Percentiles rank a stretch among this genome's conserved stretches.
phyloP scores from a whole-genome alignment of 257 asterid species.

The Scutellaria galericulata region DNA sequence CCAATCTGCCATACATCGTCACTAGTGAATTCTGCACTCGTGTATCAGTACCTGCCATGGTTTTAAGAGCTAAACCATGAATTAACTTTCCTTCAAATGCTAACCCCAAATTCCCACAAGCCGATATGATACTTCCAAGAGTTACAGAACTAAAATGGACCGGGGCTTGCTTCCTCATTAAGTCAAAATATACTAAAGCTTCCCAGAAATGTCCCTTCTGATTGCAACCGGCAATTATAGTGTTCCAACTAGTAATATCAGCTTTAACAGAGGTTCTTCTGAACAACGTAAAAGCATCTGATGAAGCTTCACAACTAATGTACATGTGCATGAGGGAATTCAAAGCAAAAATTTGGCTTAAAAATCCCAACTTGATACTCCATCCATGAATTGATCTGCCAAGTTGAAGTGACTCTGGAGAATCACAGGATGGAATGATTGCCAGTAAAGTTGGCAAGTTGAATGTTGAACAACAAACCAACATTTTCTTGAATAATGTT shows the following conservation, averaged over 20 bases:
- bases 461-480: slow-evolving; percentile 37
- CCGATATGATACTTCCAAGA: slow-evolving; percentile 53
- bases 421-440: slow-evolving; percentile 60
- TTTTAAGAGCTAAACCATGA: slow-evolving; percentile 62
- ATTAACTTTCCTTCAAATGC: slow-evolving; percentile 45
- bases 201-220: slow-evolving; percentile 51
- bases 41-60: slow-evolving; percentile 39
- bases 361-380: slow-evolving; percentile 65
- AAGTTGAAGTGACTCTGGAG: slow-evolving; percentile 48
- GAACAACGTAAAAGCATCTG: slow-evolving; percentile 56
- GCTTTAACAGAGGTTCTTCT: slow-evolving; percentile 31
- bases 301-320: slow-evolving; percentile 51
- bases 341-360: slow-evolving; percentile 42
- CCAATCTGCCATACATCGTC: slow-evolving; percentile 74
- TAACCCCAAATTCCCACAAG: slow-evolving; percentile 67
- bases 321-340: slow-evolving; percentile 71
- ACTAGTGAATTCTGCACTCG: slow-evolving; percentile 64
- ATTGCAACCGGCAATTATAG: slow-evolving; percentile 65
- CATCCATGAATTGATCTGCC: slow-evolving; percentile 65
- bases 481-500: slow-evolving; percentile 54
- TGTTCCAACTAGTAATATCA: slow-evolving; percentile 68
- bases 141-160: slow-evolving; percentile 47
- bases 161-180: slow-evolving; percentile 54
- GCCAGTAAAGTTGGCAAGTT: slow-evolving; percentile 66
- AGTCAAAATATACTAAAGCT: slow-evolving; percentile 58